phyloP scores from a whole-genome alignment of 805 yeast genomes.

The Helenozyma baotianmanensis region DNA sequence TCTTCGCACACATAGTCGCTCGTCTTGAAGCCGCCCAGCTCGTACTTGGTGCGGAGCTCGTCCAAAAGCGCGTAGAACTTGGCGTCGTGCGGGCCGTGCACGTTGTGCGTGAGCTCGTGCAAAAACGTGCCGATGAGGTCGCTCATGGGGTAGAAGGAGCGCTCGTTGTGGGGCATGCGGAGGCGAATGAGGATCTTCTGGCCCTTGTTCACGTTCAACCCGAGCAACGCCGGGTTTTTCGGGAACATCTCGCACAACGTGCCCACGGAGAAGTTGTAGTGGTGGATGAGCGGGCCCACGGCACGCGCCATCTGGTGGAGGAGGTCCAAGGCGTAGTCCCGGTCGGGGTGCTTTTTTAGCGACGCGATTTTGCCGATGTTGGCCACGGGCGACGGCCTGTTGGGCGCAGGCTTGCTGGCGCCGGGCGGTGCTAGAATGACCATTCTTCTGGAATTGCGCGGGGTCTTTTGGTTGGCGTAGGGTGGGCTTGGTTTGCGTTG shows the following conservation, averaged over 20 bases:
- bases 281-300: slow-evolving; percentile 77
- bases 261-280: slow-evolving; percentile 60
- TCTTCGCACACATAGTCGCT: slow-evolving; percentile 50
- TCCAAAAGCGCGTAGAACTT: slow-evolving; percentile 65
- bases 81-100: slow-evolving; percentile 74
- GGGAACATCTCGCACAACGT: slow-evolving; percentile 80
- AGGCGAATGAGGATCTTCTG: slow-evolving; percentile 66
- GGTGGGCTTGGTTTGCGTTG: no score
- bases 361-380: slow-evolving; percentile 35
- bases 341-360: slow-evolving; percentile 31
- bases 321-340: slow-evolving; percentile 41
- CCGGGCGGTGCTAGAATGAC: slow-evolving; percentile 6
- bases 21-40: slow-evolving; percentile 38
- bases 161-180: slow-evolving; percentile 51
- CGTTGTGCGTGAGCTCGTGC: slow-evolving; percentile 84
- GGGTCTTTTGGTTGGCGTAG: no score
- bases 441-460: slow-evolving; percentile 1
- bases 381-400: slow-evolving; percentile 32
- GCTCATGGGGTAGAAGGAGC: slow-evolving; percentile 56
- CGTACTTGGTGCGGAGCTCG: slow-evolving; percentile 49
- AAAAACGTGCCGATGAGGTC: slow-evolving; percentile 76
- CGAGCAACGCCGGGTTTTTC: slow-evolving; percentile 56
- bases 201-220: slow-evolving; percentile 80
- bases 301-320: slow-evolving; percentile 64
- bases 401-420: slow-evolving; percentile 3